Evolutionary conservation across 2,329 filamentous ascomycete species (phyloP).

Genomic region (Albifimbria verrucaria): DNA sequence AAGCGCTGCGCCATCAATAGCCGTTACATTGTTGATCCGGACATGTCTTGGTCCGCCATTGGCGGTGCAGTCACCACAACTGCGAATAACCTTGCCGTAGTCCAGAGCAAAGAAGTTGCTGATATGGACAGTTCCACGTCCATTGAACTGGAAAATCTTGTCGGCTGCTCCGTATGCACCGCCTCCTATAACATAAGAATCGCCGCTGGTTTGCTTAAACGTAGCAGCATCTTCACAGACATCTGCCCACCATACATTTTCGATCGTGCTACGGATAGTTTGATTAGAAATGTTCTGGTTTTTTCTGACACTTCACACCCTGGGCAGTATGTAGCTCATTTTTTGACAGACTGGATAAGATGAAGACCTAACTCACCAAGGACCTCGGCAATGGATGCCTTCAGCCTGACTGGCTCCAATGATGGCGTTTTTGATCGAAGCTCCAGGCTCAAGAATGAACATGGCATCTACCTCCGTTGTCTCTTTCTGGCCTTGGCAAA

Average conservation of each 20-base stretch:
- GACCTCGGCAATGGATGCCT: background rate
- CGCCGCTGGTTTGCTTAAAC: background rate
- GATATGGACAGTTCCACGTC: background rate
- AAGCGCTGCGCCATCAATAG: background rate
- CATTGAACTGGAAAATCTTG: constrained; percentile 1
- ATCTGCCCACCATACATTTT: background rate
- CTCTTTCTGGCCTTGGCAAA: background rate
- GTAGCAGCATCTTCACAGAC: background rate
- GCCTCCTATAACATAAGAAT: constrained; percentile 5
- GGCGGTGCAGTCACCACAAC: background rate
- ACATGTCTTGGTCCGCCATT: background rate
- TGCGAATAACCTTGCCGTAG: constrained; percentile 1
- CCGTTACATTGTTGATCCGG: background rate
- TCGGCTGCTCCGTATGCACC: constrained; percentile 3
- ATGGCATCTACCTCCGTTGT: background rate
- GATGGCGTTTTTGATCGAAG: constrained; percentile 1
- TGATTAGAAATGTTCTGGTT: too few species aligned
- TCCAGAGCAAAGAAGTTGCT: background rate
- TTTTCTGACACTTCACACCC: too few species aligned
- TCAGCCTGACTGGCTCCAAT: background rate
- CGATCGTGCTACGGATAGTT: background rate
- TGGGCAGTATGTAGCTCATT: too few species aligned
- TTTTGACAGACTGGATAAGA: too few species aligned
- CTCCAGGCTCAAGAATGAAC: background rate
- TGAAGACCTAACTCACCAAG: background rate